phyloP scores from a whole-genome alignment of 495 filamentous ascomycete genomes.

The Xylaria sp. region DNA sequence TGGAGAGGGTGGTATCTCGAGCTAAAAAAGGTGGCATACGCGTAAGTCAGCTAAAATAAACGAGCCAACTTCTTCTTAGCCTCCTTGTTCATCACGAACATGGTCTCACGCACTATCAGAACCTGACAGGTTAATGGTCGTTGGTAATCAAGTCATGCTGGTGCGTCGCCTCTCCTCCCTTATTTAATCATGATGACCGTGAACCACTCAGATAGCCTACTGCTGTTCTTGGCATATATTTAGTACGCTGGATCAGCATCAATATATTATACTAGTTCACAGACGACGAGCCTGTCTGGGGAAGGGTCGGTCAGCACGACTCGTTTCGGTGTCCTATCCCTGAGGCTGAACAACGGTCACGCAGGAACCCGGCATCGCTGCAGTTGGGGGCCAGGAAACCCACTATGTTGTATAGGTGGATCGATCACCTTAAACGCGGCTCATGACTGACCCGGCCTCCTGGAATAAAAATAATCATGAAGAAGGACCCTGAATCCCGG shows the following conservation, averaged over 20 bases:
- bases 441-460: conserved; percentile 1
- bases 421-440: conserved; percentile 12
- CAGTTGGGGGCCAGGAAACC: not conserved
- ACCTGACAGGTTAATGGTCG: not conserved
- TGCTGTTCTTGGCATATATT: not conserved
- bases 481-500: not conserved
- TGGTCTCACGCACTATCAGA: not conserved
- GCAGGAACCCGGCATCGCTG: not conserved
- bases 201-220: not conserved
- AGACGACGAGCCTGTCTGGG: not conserved
- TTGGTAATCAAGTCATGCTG: not conserved
- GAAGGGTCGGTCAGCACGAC: not conserved
- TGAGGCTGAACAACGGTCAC: not conserved
- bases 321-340: not conserved
- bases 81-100: not conserved
- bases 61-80: not conserved
- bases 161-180: not conserved
- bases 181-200: not conserved
- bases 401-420: too few relatives aligned
- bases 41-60: not conserved
- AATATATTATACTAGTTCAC: not conserved
- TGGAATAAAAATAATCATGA: conserved; percentile 9
- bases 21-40: too few relatives aligned
- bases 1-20: too few relatives aligned
- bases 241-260: conserved; percentile 3